A percentile compares a stretch with the other conserved stretches of the same genome.
Conservation (phyloP, 768 basidiomycete genomes). For the Podaxis pistillaris region DNA sequence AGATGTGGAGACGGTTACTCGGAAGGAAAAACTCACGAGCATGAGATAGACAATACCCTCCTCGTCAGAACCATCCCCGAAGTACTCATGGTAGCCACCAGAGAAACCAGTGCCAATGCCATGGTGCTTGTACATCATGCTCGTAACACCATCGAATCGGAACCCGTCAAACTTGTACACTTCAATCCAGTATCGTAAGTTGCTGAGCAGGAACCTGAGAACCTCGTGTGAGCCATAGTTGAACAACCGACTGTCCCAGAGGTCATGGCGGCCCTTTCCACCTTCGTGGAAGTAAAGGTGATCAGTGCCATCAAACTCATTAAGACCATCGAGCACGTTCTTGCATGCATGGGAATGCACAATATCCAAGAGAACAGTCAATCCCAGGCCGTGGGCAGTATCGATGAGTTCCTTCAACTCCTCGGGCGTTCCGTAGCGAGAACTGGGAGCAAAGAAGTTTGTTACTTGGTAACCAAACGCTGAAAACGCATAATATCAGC, state of each 20-base stretch:
- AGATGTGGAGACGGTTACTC: background rate
- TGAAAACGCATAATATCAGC: constrained; percentile 26
- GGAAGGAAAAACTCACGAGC: constrained; percentile 61
- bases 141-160: constrained; percentile 98
- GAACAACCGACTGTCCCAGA: constrained; percentile 98
- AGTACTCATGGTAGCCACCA: constrained; percentile 98
- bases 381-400: constrained; percentile 89
- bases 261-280: constrained; percentile 84
- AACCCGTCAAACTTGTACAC: constrained; percentile 97
- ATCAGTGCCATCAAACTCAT: constrained; percentile 96
- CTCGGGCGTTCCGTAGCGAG: constrained; percentile 94
- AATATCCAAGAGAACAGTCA: constrained; percentile 92
- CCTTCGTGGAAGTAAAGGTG: constrained; percentile 98
- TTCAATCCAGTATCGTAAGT: constrained; percentile 93
- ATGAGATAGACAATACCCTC: constrained; percentile 96
- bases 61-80: constrained; percentile 78
- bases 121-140: constrained; percentile 99
- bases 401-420: constrained; percentile 95
- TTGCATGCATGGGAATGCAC: constrained; percentile 99
- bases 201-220: constrained; percentile 90
- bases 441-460: constrained; percentile 94
- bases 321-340: constrained; percentile 93
- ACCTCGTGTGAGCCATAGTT: constrained; percentile 97
- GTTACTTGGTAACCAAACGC: constrained; percentile 99
- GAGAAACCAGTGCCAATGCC: constrained; percentile 98